These are phyloP conservation scores for Yarrowia porcina DNA, from an alignment of 805 yeast genomes.

Conservation along the genomic window DNA sequence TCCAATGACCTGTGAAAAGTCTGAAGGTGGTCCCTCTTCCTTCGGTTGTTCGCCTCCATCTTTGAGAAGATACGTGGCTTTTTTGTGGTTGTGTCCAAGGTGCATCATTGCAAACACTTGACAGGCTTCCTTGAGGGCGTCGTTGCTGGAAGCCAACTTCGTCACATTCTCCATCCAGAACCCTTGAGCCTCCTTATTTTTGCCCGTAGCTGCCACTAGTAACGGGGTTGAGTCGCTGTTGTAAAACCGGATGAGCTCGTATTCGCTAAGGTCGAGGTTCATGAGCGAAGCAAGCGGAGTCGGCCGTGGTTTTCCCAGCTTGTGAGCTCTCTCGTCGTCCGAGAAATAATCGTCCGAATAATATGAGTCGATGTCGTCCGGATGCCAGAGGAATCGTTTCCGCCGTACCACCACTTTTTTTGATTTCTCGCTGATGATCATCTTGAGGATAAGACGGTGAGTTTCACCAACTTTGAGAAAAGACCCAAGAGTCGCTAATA, in stretches of 20 bases:
- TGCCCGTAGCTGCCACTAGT: background rate
- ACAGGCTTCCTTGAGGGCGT: background rate
- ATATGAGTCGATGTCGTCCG: background rate
- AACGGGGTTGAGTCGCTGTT: background rate
- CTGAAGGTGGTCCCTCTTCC: background rate
- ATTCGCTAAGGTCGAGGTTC: background rate
- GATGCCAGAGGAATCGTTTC: slow-evolving; percentile 2
- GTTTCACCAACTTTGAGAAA: too few relatives aligned
- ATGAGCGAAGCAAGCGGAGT: background rate
- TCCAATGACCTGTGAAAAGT: background rate
- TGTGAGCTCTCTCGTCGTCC: background rate
- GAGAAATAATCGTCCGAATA: slow-evolving; percentile 11
- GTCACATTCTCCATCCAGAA: background rate
- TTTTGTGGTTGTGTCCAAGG: background rate
- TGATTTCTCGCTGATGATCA: background rate
- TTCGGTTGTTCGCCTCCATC: background rate
- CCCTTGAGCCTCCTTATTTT: background rate
- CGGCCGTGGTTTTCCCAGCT: background rate
- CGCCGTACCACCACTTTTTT: background rate
- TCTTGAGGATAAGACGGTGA: too few relatives aligned
- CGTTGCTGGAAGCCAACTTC: background rate
- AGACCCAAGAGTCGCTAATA: too few relatives aligned
- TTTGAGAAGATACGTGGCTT: background rate
- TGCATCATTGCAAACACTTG: slow-evolving; percentile 1
- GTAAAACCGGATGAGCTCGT: background rate